Conservation (phyloP, 2,329 filamentous ascomycete genomes). For the Ascochyta koolunga region DNA sequence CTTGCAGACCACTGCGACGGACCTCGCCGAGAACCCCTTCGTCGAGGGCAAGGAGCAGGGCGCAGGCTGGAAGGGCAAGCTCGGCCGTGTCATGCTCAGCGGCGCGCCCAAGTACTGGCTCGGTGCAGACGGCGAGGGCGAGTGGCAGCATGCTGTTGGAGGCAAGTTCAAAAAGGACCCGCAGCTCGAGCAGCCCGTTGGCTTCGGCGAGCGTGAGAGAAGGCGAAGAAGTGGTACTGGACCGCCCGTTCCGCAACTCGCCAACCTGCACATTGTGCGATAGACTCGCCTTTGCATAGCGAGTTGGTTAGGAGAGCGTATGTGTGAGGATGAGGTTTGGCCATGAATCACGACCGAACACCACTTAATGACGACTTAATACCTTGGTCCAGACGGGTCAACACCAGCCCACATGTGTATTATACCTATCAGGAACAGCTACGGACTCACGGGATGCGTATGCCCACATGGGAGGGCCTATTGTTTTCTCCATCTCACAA, state of each 20-base stretch:
- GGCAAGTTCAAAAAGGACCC: slow-evolving; percentile 63
- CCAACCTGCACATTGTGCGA: slow-evolving; percentile 29
- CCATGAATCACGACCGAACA: slow-evolving; percentile 8
- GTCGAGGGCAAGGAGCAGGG: slow-evolving; percentile 72
- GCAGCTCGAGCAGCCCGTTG: slow-evolving; percentile 49
- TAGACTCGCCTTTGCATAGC: slow-evolving; percentile 16
- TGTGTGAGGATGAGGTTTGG: background rate
- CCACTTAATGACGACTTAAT: slow-evolving; percentile 15
- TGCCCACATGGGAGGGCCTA: background rate
- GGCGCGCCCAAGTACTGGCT: slow-evolving; percentile 82
- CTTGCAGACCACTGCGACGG: slow-evolving; percentile 50
- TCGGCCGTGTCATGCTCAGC: slow-evolving; percentile 79
- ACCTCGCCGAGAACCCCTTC: slow-evolving; percentile 72
- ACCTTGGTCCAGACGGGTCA: background rate
- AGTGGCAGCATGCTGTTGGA: slow-evolving; percentile 70
- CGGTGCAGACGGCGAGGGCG: slow-evolving; percentile 66
- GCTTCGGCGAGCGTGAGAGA: slow-evolving; percentile 63
- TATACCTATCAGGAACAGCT: slow-evolving; percentile 8
- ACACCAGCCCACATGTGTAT: slow-evolving; percentile 2
- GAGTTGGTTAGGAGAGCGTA: background rate
- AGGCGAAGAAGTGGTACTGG: slow-evolving; percentile 67
- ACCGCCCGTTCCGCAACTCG: slow-evolving; percentile 52
- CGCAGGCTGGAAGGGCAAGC: slow-evolving; percentile 76
- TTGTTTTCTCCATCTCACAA: background rate
- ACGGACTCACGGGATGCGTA: background rate